phyloP scores from a whole-genome alignment of 2,329 filamentous ascomycete genomes.

The Tolypocladium endophyticum region DNA sequence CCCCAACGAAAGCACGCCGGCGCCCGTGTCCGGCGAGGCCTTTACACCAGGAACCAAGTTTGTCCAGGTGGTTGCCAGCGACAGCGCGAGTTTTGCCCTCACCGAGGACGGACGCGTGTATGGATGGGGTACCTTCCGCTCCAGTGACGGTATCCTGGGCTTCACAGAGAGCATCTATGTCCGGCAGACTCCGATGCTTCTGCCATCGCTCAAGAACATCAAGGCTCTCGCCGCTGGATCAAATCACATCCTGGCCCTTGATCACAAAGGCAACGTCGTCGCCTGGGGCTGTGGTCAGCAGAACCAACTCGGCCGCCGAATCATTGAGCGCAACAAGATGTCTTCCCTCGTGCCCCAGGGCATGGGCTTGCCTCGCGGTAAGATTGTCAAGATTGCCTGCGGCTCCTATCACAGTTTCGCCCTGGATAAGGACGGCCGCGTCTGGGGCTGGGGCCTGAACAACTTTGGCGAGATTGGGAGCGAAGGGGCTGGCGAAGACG shows the following conservation, averaged over 20 bases:
- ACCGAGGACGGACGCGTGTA: slow-evolving; percentile 68
- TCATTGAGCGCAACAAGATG: slow-evolving; percentile 54
- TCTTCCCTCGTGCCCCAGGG: slow-evolving; percentile 49
- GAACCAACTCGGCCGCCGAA: slow-evolving; percentile 47
- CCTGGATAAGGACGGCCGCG: slow-evolving; percentile 56
- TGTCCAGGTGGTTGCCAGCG: slow-evolving; percentile 56
- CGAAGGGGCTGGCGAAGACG: slow-evolving; percentile 35
- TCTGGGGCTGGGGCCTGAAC: slow-evolving; percentile 80
- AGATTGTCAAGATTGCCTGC: slow-evolving; percentile 42
- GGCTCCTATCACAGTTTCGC: slow-evolving; percentile 80
- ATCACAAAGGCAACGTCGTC: slow-evolving; percentile 52
- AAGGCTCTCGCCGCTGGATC: slow-evolving; percentile 53
- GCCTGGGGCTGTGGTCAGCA: slow-evolving; percentile 68
- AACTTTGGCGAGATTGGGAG: slow-evolving; percentile 74
- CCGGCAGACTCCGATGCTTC: slow-evolving; percentile 40
- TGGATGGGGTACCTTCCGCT: slow-evolving; percentile 76
- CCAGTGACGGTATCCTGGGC: slow-evolving; percentile 52
- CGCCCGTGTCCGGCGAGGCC: slow-evolving; percentile 43
- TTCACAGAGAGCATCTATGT: slow-evolving; percentile 43
- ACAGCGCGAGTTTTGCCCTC: slow-evolving; percentile 66
- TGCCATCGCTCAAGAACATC: slow-evolving; percentile 57
- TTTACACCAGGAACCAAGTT: slow-evolving; percentile 53
- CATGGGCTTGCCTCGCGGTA: slow-evolving; percentile 46
- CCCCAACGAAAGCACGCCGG: slow-evolving; percentile 60
- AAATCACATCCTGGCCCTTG: slow-evolving; percentile 62